Conservation (phyloP, 2,329 filamentous ascomycete species). For the Hypoxylon rubiginosum region DNA sequence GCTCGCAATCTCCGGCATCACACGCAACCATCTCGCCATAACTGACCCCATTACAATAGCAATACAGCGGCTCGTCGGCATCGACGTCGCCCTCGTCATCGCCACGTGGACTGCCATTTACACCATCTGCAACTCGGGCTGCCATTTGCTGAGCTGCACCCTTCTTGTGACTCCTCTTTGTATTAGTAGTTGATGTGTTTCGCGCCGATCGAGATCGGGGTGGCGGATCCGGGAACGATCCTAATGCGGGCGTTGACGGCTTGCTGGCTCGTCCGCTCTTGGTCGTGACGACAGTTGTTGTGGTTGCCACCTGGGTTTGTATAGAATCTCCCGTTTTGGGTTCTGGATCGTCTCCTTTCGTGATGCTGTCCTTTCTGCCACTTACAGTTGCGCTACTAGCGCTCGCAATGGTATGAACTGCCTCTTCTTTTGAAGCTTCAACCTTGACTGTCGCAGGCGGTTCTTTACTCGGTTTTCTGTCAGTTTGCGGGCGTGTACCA, state of each 20-base stretch:
- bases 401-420: conserved; percentile 45
- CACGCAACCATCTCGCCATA: conserved; percentile 90
- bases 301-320: conserved; percentile 54
- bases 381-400: conserved; percentile 48
- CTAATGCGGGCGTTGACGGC: conserved; percentile 73
- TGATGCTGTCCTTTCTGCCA: conserved; percentile 59
- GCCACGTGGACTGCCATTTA: conserved; percentile 58
- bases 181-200: conserved; percentile 51
- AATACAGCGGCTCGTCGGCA: conserved; percentile 80
- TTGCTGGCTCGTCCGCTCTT: conserved; percentile 77
- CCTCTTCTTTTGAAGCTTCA: conserved; percentile 53
- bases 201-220: conserved; percentile 67
- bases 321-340: conserved; percentile 56
- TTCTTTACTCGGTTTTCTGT: conserved; percentile 68
- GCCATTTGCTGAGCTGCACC: conserved; percentile 56
- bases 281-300: conserved; percentile 63
- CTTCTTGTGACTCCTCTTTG: conserved; percentile 74
- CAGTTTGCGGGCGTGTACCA: conserved; percentile 53
- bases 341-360: conserved; percentile 63
- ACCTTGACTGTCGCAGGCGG: conserved; percentile 55
- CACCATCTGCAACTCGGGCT: conserved; percentile 58
- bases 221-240: conserved; percentile 69
- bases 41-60: conserved; percentile 83
- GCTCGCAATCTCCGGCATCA: conserved; percentile 78
- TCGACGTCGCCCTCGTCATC: conserved; percentile 73